A percentile compares a stretch with the other conserved stretches of the same genome.
These are phyloP conservation scores for Neophaeococcomyces mojaviensis DNA, from an alignment of 2,329 filamentous ascomycete genomes.

Conservation along the genomic window DNA sequence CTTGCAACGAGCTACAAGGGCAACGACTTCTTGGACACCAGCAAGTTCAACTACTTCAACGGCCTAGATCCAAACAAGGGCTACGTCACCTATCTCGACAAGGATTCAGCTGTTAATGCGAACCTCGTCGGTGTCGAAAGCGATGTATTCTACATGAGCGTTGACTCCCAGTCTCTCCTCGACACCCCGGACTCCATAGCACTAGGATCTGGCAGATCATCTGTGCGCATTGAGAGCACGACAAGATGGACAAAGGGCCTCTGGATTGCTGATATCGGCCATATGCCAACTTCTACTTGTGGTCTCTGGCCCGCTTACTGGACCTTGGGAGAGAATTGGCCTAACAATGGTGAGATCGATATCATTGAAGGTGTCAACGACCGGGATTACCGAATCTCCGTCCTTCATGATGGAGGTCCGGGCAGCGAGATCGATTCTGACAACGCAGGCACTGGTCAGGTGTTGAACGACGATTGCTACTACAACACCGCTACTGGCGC, in stretches of 20 bases:
- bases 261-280: constrained; percentile 40
- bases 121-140: no score
- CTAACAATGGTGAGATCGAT: constrained; percentile 42
- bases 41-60: constrained; percentile 41
- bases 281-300: constrained; percentile 41
- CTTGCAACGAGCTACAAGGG: constrained; percentile 37
- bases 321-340: constrained; percentile 38
- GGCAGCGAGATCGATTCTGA: constrained; percentile 40
- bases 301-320: constrained; percentile 41
- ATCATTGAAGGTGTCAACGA: constrained; percentile 47
- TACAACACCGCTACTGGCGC: constrained; percentile 33
- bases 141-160: no score
- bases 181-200: constrained; percentile 26
- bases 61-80: constrained; percentile 42
- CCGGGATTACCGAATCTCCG: constrained; percentile 34
- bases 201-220: constrained; percentile 33
- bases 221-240: constrained; percentile 38
- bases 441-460: constrained; percentile 40
- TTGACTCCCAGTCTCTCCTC: no score
- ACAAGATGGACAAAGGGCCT: constrained; percentile 39
- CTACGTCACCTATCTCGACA: constrained; percentile 37
- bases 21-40: constrained; percentile 40
- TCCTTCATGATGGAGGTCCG: constrained; percentile 39
- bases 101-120: no score
- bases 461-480: constrained; percentile 30